These are phyloP conservation scores for Scutellaria galericulata DNA, from an alignment of 257 asterid species.

Conservation along the genomic window DNA sequence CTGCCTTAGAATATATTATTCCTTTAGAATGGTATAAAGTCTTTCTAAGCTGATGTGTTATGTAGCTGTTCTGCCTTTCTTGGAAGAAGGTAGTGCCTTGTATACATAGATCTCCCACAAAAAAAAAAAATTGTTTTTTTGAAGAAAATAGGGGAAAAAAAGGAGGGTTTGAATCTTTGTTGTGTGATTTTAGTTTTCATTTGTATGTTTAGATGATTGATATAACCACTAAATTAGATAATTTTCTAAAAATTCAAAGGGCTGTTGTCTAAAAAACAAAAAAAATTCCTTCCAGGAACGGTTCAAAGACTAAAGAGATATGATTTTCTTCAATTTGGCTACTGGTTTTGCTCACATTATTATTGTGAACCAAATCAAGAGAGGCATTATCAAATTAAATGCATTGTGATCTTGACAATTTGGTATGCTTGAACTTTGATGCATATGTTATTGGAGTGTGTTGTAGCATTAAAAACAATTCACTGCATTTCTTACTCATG, in stretches of 20 bases:
- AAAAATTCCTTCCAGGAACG: too few species aligned
- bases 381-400: background rate
- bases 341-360: background rate
- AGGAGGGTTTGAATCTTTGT: background rate
- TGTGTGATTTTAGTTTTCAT: background rate
- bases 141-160: background rate
- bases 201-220: background rate
- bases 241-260: background rate
- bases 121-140: background rate
- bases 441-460: slow-evolving; percentile 1
- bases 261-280: background rate
- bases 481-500: background rate
- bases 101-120: background rate
- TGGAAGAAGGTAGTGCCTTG: background rate
- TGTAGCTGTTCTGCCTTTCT: background rate
- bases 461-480: background rate
- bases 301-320: background rate
- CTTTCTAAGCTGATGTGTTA: background rate
- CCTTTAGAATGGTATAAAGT: background rate
- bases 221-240: slow-evolving; percentile 1
- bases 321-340: background rate
- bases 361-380: background rate
- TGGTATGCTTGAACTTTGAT: background rate
- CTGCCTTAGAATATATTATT: slow-evolving; percentile 10
- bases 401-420: background rate